Base-by-base conservation (phyloP, 1,284 basidiomycete genomes). In the Fomes fomentarius region DNA sequence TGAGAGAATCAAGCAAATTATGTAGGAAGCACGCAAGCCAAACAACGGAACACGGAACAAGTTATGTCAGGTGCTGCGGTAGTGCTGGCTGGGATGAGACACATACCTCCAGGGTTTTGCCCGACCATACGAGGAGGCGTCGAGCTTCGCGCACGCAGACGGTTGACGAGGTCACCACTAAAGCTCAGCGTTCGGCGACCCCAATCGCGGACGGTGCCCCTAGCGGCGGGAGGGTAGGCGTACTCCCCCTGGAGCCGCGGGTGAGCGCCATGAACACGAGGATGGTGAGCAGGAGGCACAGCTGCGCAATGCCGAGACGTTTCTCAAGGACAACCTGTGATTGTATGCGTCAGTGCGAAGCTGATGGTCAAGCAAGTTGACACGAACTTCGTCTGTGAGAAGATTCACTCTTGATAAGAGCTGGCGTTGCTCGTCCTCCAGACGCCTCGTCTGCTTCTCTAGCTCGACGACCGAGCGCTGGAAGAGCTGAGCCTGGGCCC, bases 241-340 rank as follows among this genome's bases (percentile, higher is more conserved):
- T 64, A 63, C 57, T 82, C 81, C 19, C 76, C 77, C 83, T 73
- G 0, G 89, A 89, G 1, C 92, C 91, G 7, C 93, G 83, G 2
- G 94, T 96, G 47, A 95, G 76, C 7, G 84, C 84, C 71, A 95
- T 87, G 69, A 95, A 94, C 10, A 94, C 76, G 24, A 95, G 79
- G 1, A 96, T 85, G 0, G 84, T 80, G 2, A 94, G 76, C 1
- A 95, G 76, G 8, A 94, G 79, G 64, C 89, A 83, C 0, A 96
- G 77, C 65, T 96, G 93, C 0, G 88, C 89, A 33, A 95, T 84
- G 2, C 92, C 85, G 0, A 95, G 80, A 2, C 91, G 83, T 66
- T 94, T 93, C 71, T 96, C 93, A 34, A 94, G 76, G 1, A 86
- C 74, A 35, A 96, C 84, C 89, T 93, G 59, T 24, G 17, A 12